phyloP scores from a whole-genome alignment of 148 eudicot genomes.

The Persicaria tinctoria region DNA sequence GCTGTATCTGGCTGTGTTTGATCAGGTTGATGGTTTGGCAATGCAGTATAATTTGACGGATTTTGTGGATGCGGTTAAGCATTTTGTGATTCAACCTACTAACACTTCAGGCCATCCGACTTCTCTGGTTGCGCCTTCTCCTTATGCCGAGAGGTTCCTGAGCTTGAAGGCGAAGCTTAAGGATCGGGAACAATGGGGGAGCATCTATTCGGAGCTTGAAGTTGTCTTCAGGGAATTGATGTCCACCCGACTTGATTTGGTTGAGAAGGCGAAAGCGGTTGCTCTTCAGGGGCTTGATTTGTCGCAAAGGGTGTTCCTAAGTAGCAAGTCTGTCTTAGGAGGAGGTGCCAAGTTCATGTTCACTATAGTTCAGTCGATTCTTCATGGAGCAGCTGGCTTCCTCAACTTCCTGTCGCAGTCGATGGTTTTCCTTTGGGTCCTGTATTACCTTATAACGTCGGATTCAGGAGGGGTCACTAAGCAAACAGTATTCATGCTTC shows the following conservation, averaged over 20 bases:
- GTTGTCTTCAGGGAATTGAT: constrained; percentile 50
- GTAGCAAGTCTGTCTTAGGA: constrained; percentile 63
- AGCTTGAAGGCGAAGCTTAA: constrained; percentile 53
- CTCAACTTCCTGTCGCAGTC: constrained; percentile 76
- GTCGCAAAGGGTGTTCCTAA: constrained; percentile 54
- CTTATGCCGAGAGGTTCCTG: constrained; percentile 54
- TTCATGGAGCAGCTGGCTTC: constrained; percentile 88
- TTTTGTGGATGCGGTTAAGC: constrained; percentile 69
- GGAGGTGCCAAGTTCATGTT: constrained; percentile 72
- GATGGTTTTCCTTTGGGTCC: constrained; percentile 88
- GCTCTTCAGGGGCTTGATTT: constrained; percentile 79
- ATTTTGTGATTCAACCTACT: constrained; percentile 49
- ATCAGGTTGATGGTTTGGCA: constrained; percentile 79
- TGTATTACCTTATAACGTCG: constrained; percentile 85
- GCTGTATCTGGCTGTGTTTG: constrained; percentile 67
- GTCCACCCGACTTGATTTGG: constrained; percentile 52
- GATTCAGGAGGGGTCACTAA: constrained; percentile 92
- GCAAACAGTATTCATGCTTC: constrained; percentile 75
- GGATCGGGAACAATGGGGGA: constrained; percentile 59
- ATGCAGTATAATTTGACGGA: constrained; percentile 91
- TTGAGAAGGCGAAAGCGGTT: constrained; percentile 66
- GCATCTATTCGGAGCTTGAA: constrained; percentile 59
- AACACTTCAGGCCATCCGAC: constrained; percentile 41
- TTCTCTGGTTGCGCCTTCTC: constrained; percentile 47
- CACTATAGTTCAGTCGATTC: constrained; percentile 48